Evolutionary conservation across 495 filamentous ascomycete species (phyloP).

Genomic region (Annulohypoxylon nitens): DNA sequence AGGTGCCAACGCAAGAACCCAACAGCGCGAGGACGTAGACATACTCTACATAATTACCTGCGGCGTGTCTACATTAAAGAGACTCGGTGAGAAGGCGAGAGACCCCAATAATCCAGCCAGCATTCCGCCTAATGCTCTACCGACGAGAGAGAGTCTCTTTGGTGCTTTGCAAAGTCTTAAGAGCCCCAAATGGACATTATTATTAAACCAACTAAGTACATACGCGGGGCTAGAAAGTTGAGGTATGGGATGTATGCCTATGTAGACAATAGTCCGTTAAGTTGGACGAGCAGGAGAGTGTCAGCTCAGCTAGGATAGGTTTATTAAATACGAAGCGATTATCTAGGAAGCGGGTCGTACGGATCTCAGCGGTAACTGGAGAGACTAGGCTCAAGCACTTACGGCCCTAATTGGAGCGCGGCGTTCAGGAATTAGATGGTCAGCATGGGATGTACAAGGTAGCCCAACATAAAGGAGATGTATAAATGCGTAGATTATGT

Average conservation of each 20-base stretch:
- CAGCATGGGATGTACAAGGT: constrained; percentile 47
- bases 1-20: constrained; percentile 49
- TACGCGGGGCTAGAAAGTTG: constrained; percentile 74
- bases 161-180: constrained; percentile 71
- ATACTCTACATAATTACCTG: constrained; percentile 74
- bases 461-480: constrained; percentile 38
- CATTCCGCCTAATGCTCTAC: constrained; percentile 75
- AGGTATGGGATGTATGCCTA: constrained; percentile 9
- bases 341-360: constrained; percentile 8
- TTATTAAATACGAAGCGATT: background rate
- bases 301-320: constrained; percentile 13
- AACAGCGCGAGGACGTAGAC: constrained; percentile 59
- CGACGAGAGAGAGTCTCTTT: constrained; percentile 77
- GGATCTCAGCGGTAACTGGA: constrained; percentile 13
- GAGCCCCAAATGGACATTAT: constrained; percentile 63
- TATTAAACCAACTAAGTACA: constrained; percentile 79
- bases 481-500: constrained; percentile 46
- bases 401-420: constrained; percentile 38
- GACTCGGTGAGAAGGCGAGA: constrained; percentile 77
- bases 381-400: constrained; percentile 28
- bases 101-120: constrained; percentile 67
- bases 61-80: constrained; percentile 76
- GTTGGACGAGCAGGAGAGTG: background rate
- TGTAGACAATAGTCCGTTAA: background rate
- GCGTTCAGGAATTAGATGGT: constrained; percentile 44